These are phyloP conservation scores for Tetrapisispora fleetii DNA, from an alignment of 805 yeast species.

Conservation along the genomic window DNA sequence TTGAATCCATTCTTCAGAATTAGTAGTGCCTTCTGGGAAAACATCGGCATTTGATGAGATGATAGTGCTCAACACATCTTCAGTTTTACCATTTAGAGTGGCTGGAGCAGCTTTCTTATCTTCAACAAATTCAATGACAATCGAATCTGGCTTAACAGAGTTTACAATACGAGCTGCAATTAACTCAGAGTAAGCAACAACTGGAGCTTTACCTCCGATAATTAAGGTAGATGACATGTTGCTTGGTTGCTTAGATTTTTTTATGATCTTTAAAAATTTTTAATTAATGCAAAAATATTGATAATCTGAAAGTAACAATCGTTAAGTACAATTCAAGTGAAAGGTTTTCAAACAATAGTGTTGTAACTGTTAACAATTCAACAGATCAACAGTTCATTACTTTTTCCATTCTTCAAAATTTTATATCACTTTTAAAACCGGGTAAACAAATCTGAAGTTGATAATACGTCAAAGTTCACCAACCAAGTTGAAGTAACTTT, in stretches of 20 bases:
- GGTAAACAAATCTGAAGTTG: background rate
- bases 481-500: background rate
- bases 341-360: no score
- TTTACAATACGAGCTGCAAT: slow-evolving; percentile 73
- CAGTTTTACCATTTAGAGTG: slow-evolving; percentile 38
- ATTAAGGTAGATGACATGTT: slow-evolving; percentile 38
- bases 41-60: slow-evolving; percentile 44
- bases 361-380: background rate
- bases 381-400: no score
- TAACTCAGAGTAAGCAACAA: slow-evolving; percentile 67
- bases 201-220: slow-evolving; percentile 79
- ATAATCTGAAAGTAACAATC: background rate
- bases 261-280: no score
- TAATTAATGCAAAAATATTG: no score
- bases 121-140: slow-evolving; percentile 59
- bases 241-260: background rate
- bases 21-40: slow-evolving; percentile 16
- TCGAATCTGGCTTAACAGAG: slow-evolving; percentile 37
- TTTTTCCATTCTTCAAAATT: no score
- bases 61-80: slow-evolving; percentile 39
- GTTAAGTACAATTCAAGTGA: no score
- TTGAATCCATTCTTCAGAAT: slow-evolving; percentile 44
- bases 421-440: background rate
- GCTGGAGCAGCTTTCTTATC: slow-evolving; percentile 52
- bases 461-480: background rate